Evolutionary conservation across 495 filamentous ascomycete species (phyloP), one percentile per base, ranked within the genome.

Genomic region (Xylaria cubensis): DNA sequence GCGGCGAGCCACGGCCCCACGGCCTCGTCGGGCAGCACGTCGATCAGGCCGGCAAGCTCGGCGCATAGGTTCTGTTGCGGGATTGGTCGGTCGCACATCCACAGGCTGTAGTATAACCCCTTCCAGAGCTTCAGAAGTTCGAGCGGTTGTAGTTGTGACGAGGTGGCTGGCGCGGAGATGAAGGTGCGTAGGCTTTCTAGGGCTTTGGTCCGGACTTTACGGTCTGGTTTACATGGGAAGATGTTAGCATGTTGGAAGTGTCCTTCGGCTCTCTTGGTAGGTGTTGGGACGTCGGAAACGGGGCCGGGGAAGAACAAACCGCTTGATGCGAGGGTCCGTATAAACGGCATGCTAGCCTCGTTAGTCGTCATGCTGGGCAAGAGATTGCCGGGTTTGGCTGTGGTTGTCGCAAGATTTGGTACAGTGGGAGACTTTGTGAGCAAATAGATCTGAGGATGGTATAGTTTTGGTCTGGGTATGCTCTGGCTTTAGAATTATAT

Each of bases 51-150:
- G 63, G 96, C 92, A 62, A 98, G 92, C 61, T 94, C 90, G 68
- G 84, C 82, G 76, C 91, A 90, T 62, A 98, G 92, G 42, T 88
- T 89, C 87, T 97, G 95, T 85, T 98, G 95, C 13, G 92, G 90
- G 71, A 91, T 84, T 24, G 94, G 92, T 63, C 93, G 93, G 83
- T 97, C 95, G 80, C 91, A 94, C 91, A 97, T 95, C 91, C 93
- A 97, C 80, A 97, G 89, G 82, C 94, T 96, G 88, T 92, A 98
- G 84, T 97, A 98, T 32, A 99, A 89, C 46, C 95, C 96, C 82
- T 97, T 97, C 94, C 95, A 97, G 72, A 99, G 87, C 83, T 98
- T 97, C 67, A 97, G 86, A 42, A 93, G 84, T 63, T 99, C 95
- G 74, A 97, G 81, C 24, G 90, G 85, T 17, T 88, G 84, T 68